Percentiles rank a stretch among this genome's conserved stretches.
Conservation (phyloP, 345 rosid genomes). For the Dipteronia dyeriana region DNA sequence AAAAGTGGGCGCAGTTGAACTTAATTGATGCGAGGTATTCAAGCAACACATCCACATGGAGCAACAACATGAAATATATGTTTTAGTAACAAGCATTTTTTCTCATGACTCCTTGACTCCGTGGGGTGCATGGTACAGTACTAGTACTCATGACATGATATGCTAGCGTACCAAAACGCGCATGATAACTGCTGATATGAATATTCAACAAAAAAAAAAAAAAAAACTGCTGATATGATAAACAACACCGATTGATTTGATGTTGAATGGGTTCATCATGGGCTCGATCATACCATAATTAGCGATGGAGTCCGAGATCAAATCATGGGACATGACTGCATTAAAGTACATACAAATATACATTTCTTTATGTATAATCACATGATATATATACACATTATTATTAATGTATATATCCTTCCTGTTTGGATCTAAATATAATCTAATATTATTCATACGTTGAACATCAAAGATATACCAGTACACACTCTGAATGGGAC, state of each 20-base stretch:
- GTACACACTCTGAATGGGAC: background rate
- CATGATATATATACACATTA: background rate
- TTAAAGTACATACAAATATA: too few relatives aligned
- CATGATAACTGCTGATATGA: too few relatives aligned
- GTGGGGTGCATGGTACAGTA: background rate
- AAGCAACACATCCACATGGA: background rate
- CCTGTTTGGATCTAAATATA: background rate
- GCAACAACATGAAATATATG: background rate
- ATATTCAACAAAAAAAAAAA: too few relatives aligned
- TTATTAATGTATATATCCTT: too few relatives aligned
- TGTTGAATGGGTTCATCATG: background rate
- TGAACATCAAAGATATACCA: too few relatives aligned
- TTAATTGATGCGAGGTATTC: background rate
- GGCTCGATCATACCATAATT: background rate
- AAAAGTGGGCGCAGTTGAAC: too few relatives aligned
- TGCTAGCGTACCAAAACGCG: background rate
- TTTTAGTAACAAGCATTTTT: too few relatives aligned
- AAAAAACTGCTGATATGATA: background rate
- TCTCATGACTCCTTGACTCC: background rate
- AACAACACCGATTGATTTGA: background rate
- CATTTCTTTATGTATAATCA: too few relatives aligned
- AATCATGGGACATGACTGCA: background rate
- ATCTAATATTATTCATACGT: too few relatives aligned
- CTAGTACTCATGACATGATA: too few relatives aligned
- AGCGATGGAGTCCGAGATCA: background rate